These are phyloP conservation scores for Mucor circinelloides DNA, from an alignment of 371 early-diverging fungal species.

Conservation along the genomic window DNA sequence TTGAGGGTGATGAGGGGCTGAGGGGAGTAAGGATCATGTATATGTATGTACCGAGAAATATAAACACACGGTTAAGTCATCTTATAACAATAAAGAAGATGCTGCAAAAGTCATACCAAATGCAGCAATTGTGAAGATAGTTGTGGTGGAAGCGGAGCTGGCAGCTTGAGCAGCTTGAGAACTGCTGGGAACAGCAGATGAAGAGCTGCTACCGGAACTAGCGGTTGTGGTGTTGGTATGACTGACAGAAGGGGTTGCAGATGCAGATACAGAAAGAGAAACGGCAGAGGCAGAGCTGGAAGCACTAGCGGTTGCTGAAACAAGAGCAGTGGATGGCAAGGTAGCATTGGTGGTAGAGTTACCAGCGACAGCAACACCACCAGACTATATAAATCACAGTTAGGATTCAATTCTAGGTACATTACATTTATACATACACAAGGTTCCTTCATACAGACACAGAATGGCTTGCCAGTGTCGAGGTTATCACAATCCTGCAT, in stretches of 20 bases:
- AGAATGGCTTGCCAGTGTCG: conserved; percentile 30
- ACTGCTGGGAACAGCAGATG: not conserved
- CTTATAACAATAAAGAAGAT: not conserved
- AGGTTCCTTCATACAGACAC: conserved; percentile 31
- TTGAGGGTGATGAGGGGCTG: not conserved
- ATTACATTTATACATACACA: conserved; percentile 24
- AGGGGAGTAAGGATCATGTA: not conserved
- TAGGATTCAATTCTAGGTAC: not conserved
- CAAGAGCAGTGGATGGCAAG: not conserved
- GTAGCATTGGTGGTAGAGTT: not conserved
- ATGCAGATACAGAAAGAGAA: not conserved
- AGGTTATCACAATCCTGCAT: conserved; percentile 37
- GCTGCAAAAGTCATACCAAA: not conserved
- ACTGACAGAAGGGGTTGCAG: not conserved
- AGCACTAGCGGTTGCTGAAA: not conserved
- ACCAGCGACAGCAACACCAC: not conserved
- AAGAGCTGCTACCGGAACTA: not conserved
- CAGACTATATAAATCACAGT: not conserved
- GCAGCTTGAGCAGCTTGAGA: not conserved
- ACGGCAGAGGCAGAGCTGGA: not conserved
- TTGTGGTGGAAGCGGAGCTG: too few relatives aligned
- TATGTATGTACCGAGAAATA: not conserved
- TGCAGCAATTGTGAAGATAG: not conserved
- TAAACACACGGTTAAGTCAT: not conserved
- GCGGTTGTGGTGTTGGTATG: not conserved